These are phyloP conservation scores for Colletotrichum scovillei DNA, from an alignment of 2,329 filamentous ascomycete species.

Conservation along the genomic window DNA sequence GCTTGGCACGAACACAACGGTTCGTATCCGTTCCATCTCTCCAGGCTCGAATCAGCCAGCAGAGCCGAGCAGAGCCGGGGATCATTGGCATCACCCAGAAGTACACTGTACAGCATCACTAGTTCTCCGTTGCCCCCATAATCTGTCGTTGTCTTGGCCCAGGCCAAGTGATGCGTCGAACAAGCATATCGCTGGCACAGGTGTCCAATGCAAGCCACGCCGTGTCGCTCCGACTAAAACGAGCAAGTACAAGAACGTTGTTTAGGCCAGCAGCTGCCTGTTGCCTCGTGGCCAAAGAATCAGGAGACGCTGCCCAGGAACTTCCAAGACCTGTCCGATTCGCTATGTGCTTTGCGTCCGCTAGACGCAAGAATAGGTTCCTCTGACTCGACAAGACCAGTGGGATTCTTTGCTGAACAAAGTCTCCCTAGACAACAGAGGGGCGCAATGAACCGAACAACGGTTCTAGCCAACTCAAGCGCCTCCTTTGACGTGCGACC, in stretches of 20 bases:
- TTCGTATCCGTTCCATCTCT: neutral
- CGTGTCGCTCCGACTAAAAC: constrained; percentile 17
- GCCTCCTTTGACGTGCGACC: constrained; percentile 24
- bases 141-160: constrained; percentile 12
- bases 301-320: neutral
- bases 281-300: neutral
- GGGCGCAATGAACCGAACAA: neutral
- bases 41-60: constrained; percentile 15
- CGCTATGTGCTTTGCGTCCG: neutral
- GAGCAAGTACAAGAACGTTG: constrained; percentile 2
- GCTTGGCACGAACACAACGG: constrained; percentile 1
- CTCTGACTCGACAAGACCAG: constrained; percentile 1
- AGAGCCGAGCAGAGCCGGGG: constrained; percentile 26
- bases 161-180: constrained; percentile 12
- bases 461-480: neutral
- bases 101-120: neutral
- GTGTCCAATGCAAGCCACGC: constrained; percentile 19
- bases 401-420: neutral
- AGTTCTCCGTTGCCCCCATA: neutral
- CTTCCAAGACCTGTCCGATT: neutral
- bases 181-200: constrained; percentile 30
- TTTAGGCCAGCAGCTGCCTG: neutral
- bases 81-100: neutral
- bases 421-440: neutral
- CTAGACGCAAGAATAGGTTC: neutral